Evolutionary conservation across 1,284 basidiomycete genomes (phyloP).

Genomic region (Filobasidium uniguttulatum): DNA sequence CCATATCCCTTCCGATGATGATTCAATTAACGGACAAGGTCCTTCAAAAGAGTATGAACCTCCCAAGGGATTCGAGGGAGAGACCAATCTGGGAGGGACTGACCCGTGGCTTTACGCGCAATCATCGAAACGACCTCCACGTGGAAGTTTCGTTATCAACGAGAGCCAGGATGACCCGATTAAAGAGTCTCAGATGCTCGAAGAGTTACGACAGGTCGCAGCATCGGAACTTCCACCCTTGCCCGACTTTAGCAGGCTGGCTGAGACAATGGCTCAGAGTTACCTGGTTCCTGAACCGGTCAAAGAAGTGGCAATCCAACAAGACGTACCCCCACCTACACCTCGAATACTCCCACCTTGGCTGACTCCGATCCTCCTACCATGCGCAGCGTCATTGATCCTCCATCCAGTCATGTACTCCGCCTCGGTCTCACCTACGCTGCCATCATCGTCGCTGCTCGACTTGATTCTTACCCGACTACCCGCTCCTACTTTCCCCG

Average conservation of each 20-base stretch:
- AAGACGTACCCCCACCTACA: slow-evolving; percentile 2
- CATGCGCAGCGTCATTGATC: slow-evolving; percentile 16
- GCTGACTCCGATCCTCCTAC: slow-evolving; percentile 14
- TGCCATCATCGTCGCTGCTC: slow-evolving; percentile 6
- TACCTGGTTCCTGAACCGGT: background rate
- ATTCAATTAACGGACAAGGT: too few species aligned
- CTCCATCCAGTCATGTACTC: slow-evolving; percentile 20
- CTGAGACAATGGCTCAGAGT: too few species aligned
- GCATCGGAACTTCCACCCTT: background rate
- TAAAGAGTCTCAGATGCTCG: too few species aligned
- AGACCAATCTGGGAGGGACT: background rate
- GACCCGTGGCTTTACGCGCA: background rate
- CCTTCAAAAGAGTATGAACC: background rate
- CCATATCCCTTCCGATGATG: too few species aligned
- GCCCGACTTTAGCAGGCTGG: too few species aligned
- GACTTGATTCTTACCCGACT: slow-evolving; percentile 1
- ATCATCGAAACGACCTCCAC: too few species aligned
- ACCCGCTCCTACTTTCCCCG: slow-evolving; percentile 26
- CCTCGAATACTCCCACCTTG: slow-evolving; percentile 13
- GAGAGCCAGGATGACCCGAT: too few species aligned
- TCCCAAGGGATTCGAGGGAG: background rate
- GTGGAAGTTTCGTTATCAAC: too few species aligned
- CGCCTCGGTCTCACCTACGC: slow-evolving; percentile 6
- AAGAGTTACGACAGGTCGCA: slow-evolving; percentile 1
- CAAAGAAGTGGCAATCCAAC: background rate